Evolutionary conservation across 2,329 filamentous ascomycete species (phyloP).

Genomic region (Ophiostoma populinum): DNA sequence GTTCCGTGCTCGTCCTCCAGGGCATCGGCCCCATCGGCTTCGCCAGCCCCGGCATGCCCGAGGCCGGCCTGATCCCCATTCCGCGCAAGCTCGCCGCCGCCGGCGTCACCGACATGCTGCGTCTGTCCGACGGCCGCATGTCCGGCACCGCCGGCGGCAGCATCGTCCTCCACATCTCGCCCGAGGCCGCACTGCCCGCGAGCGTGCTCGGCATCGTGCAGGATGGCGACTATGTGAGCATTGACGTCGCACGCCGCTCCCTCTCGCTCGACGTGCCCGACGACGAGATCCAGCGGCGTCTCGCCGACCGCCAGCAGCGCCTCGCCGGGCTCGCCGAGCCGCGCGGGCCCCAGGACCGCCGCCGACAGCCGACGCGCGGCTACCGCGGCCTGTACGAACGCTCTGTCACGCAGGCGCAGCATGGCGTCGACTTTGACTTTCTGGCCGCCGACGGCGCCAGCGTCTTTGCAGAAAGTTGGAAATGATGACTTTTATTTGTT

Average conservation of each 20-base stretch:
- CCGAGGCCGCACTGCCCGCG: slow-evolving; percentile 60
- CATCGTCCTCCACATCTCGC: slow-evolving; percentile 74
- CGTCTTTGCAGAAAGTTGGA: no score
- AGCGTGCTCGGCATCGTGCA: slow-evolving; percentile 63
- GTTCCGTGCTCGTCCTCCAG: slow-evolving; percentile 60
- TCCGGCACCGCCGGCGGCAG: slow-evolving; percentile 77
- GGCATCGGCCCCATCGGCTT: slow-evolving; percentile 54
- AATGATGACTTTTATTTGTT: no score
- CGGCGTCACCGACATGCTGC: slow-evolving; percentile 61
- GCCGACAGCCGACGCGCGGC: slow-evolving; percentile 17
- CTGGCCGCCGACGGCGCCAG: slow-evolving; percentile 27
- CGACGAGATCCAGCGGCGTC: slow-evolving; percentile 47
- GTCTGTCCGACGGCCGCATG: slow-evolving; percentile 79
- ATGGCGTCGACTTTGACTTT: slow-evolving; percentile 45
- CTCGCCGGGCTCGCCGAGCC: slow-evolving; percentile 9
- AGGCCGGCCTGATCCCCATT: slow-evolving; percentile 47
- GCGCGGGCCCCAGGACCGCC: slow-evolving; percentile 2
- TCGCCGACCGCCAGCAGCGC: slow-evolving; percentile 18
- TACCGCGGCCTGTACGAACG: slow-evolving; percentile 43
- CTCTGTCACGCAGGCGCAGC: slow-evolving; percentile 40
- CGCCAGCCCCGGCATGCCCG: slow-evolving; percentile 73
- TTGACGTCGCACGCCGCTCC: slow-evolving; percentile 54
- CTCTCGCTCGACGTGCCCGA: slow-evolving; percentile 42
- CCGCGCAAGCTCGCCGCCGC: slow-evolving; percentile 64
- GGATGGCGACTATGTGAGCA: slow-evolving; percentile 63